phyloP scores from a whole-genome alignment of 1,139 yeast species.

The Candida dubliniensis region DNA sequence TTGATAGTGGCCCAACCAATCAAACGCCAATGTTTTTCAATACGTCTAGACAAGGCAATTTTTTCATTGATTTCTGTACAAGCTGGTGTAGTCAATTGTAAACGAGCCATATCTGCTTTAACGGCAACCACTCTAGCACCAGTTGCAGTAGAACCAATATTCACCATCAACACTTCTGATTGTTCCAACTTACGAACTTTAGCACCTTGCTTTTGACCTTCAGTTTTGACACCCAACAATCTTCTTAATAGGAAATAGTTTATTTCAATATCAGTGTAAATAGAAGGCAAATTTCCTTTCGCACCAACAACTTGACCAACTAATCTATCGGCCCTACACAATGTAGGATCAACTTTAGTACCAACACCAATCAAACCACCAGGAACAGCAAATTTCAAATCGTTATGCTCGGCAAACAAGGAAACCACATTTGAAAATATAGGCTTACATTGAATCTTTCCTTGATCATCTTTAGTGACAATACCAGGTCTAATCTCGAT shows the following conservation, averaged over 20 bases:
- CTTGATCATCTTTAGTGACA: slow-evolving; percentile 90
- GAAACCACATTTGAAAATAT: slow-evolving; percentile 93
- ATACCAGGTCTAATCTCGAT: slow-evolving; percentile 99
- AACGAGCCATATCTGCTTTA: slow-evolving; percentile 98
- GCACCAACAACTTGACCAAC: slow-evolving; percentile 99
- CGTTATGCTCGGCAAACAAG: slow-evolving; percentile 95
- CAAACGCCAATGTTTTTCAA: slow-evolving; percentile 99
- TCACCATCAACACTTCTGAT: slow-evolving; percentile 97
- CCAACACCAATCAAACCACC: slow-evolving; percentile 99
- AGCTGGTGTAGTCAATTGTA: slow-evolving; percentile 95
- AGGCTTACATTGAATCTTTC: slow-evolving; percentile 93
- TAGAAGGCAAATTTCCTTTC: slow-evolving; percentile 91
- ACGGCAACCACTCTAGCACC: slow-evolving; percentile 99
- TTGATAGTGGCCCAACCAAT: slow-evolving; percentile 99
- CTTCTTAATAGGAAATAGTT: slow-evolving; percentile 96
- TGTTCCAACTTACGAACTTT: slow-evolving; percentile 92
- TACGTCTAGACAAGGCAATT: slow-evolving; percentile 98
- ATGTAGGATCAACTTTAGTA: slow-evolving; percentile 96
- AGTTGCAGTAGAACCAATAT: slow-evolving; percentile 98
- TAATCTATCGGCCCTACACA: slow-evolving; percentile 98
- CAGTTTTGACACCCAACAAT: slow-evolving; percentile 97
- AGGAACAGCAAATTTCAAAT: slow-evolving; percentile 97
- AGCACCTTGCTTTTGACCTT: slow-evolving; percentile 91
- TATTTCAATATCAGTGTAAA: slow-evolving; percentile 95
- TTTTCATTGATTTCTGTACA: slow-evolving; percentile 98